Conservation (phyloP, 176 grass and related monocot species). For the Eleusine indica region DNA sequence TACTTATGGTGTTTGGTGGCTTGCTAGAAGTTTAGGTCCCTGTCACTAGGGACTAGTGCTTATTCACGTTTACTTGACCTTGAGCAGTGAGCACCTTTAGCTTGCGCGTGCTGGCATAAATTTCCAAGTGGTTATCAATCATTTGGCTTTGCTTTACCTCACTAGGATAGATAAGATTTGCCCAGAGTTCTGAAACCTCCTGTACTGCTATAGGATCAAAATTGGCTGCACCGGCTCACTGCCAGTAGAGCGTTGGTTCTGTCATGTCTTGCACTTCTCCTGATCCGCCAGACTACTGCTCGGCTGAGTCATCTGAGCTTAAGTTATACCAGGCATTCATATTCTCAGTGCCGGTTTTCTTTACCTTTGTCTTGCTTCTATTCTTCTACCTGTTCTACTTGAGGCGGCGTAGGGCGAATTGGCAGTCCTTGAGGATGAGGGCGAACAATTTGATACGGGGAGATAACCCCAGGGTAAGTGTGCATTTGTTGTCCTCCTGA, state of each 20-base stretch:
- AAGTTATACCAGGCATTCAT: conserved; percentile 94
- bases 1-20: too few species aligned
- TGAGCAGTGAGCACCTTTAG: too few species aligned
- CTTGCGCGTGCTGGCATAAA: too few species aligned
- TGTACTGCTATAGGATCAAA: not conserved
- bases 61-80: too few species aligned
- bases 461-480: conserved; percentile 70
- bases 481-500: not conserved
- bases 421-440: conserved; percentile 80
- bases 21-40: too few species aligned
- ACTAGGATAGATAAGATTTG: not conserved
- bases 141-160: not conserved
- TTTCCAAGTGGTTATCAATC: too few species aligned
- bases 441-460: conserved; percentile 61
- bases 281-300: conserved; percentile 77
- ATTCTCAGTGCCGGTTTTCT: conserved; percentile 92
- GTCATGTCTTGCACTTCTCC: conserved; percentile 83
- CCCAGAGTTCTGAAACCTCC: too few species aligned
- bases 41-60: too few species aligned
- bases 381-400: conserved; percentile 94
- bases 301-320: conserved; percentile 69
- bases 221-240: not conserved
- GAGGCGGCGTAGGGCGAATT: conserved; percentile 74
- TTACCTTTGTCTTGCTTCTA: conserved; percentile 76
- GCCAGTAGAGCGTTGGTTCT: not conserved